phyloP scores from a whole-genome alignment of 78 protist species.

The Mastigamoeba balamuthi region DNA sequence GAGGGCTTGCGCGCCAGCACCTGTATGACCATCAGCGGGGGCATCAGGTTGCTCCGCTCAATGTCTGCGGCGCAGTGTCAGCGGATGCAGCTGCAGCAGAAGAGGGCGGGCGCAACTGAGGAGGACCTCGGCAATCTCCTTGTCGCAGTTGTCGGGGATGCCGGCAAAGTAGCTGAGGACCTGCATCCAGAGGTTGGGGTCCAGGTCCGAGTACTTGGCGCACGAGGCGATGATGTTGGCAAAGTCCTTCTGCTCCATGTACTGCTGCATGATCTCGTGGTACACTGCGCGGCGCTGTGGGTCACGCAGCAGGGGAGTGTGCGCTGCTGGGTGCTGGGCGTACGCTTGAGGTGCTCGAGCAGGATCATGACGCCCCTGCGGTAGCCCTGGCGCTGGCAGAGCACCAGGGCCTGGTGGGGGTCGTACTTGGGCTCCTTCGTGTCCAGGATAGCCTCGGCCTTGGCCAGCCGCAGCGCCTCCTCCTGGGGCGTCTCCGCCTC shows the following conservation, averaged over 20 bases:
- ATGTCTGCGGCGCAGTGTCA: conserved; percentile 1
- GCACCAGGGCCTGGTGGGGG: conserved; percentile 70
- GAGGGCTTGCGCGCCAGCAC: conserved; percentile 40
- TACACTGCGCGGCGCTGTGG: too few relatives aligned
- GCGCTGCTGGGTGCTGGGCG: too few relatives aligned
- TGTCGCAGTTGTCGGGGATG: conserved; percentile 26
- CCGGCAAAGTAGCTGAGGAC: conserved; percentile 72
- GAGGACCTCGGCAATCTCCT: conserved; percentile 33
- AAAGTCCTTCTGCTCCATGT: conserved; percentile 64
- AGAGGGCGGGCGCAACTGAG: conserved; percentile 3
- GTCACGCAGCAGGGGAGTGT: too few relatives aligned
- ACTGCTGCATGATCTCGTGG: conserved; percentile 64
- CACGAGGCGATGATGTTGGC: conserved; percentile 51
- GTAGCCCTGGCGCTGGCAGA: conserved; percentile 56
- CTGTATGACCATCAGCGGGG: conserved; percentile 84
- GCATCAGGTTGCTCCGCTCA: conserved; percentile 62
- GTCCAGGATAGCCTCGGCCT: too few relatives aligned
- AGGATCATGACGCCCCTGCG: conserved; percentile 62
- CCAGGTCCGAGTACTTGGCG: conserved; percentile 44
- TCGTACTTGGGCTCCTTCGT: not conserved
- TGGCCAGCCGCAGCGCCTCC: too few relatives aligned
- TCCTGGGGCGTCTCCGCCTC: not conserved
- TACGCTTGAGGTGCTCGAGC: conserved; percentile 24
- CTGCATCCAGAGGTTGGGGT: conserved; percentile 80
- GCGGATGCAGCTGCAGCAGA: not conserved